Evolutionary conservation across 2,329 filamentous ascomycete species (phyloP).

Genomic region (Microascus cirrosus): DNA sequence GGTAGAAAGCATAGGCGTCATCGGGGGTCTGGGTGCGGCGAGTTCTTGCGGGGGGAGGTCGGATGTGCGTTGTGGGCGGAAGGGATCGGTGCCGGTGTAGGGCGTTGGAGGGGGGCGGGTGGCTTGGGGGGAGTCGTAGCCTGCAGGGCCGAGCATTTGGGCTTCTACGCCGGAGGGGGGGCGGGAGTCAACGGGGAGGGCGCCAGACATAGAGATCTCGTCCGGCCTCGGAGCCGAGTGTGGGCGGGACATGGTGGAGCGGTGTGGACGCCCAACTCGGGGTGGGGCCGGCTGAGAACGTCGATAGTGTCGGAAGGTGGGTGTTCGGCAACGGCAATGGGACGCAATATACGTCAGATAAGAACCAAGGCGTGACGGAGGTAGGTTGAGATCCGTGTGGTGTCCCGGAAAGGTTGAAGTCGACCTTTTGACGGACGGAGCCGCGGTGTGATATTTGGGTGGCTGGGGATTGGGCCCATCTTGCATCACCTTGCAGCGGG

Average conservation of each 20-base stretch:
- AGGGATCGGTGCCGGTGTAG: neutral
- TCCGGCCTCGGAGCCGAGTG: neutral
- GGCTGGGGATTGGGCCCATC: neutral
- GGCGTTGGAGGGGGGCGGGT: neutral
- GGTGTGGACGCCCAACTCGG: no score
- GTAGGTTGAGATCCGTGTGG: no score
- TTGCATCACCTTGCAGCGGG: neutral
- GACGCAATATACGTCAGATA: neutral
- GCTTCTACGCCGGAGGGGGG: neutral
- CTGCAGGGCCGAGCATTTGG: slow-evolving; percentile 4
- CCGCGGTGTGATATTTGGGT: neutral
- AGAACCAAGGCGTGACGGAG: neutral
- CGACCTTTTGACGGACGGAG: no score
- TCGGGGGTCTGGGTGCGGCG: neutral
- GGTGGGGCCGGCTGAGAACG: neutral
- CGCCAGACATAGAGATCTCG: slow-evolving; percentile 4
- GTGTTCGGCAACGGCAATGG: neutral
- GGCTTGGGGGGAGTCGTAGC: neutral
- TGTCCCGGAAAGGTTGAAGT: no score
- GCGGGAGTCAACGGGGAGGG: neutral
- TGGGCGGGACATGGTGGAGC: neutral
- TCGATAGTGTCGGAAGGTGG: neutral
- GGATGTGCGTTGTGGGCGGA: neutral
- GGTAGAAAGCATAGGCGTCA: slow-evolving; percentile 11
- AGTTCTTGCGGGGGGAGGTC: neutral